Evolutionary conservation across 2,329 filamentous ascomycete species (phyloP), one percentile per base, ranked within the genome.

Genomic region (Sclerotinia sclerotiorum): DNA sequence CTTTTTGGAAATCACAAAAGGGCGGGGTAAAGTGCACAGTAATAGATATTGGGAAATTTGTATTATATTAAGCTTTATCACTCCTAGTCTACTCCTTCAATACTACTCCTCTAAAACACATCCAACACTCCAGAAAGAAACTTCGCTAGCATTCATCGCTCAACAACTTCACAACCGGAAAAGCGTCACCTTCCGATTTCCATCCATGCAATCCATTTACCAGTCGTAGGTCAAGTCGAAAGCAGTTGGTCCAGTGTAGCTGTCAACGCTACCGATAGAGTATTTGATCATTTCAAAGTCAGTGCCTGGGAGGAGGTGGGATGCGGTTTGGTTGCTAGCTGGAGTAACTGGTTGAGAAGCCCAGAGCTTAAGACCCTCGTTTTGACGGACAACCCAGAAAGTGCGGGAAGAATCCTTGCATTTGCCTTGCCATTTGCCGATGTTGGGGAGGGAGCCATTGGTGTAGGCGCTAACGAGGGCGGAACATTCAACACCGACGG

Each of bases 241-340:
- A 29, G 29, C 11, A 21, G 29, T 19, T 13, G 60, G 8, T 1
- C 60, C 60, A 0, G 0, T 39, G 46, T 63, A 63, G 15, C 7
- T 19, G 8, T 63, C 0, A 5, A 7, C 7, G 19, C 2, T 6
- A 24, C 29, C 15, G 1, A 35, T 11, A 21, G 6, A 4, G 58
- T 10, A 19, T 1, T n/a, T 0, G 15, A 1, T 1, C 1, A 1
- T 62, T 2, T 3, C 1, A 10, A 62, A 11, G 0, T 62, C 8
- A 8, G 1, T 27, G 32, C 3, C 27, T 15, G 60, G 29, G 46
- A 63, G 1, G 21, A 51, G 27, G 60, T 24, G 15, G 15, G 8
- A 13, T 6, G 19, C 60, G 13, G 46, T 63, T 6, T 1, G 1
- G 60, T 63, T 63, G 46, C 29, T 39, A 5, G 4, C 0, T 21